These are phyloP conservation scores for Chromosphaera perkinsii DNA, from an alignment of 208 protist genomes.

Conservation along the genomic window DNA sequence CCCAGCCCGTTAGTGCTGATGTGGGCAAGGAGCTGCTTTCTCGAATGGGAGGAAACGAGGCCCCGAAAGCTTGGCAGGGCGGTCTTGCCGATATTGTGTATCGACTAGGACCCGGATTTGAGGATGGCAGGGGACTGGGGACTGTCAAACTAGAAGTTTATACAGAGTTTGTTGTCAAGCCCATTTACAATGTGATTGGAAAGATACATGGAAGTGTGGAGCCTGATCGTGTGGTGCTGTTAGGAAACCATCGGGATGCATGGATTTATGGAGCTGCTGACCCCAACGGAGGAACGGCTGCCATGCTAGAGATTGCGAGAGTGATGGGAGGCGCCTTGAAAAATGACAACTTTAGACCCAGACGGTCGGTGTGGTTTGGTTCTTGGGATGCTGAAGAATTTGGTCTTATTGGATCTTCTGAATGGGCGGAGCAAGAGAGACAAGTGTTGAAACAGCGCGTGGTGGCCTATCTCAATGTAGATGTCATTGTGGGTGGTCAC, in stretches of 20 bases:
- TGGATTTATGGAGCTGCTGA: conserved; percentile 41
- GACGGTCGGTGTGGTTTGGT: conserved; percentile 7
- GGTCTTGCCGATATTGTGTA: not conserved
- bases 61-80: not conserved
- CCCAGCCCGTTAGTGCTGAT: not conserved
- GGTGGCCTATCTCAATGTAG: conserved; percentile 12
- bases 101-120: not conserved
- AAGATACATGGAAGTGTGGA: not conserved
- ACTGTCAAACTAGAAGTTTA: not conserved
- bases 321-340: conserved; percentile 2
- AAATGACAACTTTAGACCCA: conserved; percentile 9
- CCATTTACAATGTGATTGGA: conserved; percentile 9
- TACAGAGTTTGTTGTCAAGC: not conserved
- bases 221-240: conserved; percentile 14
- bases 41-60: not conserved
- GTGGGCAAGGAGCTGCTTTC: not conserved
- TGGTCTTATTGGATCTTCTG: conserved; percentile 29
- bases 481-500: not conserved
- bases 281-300: conserved; percentile 19
- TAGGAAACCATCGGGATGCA: conserved; percentile 42
- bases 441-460: not conserved
- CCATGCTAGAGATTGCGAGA: conserved; percentile 19
- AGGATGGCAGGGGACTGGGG: too few relatives aligned
- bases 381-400: conserved; percentile 39
- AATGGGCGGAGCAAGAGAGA: conserved; percentile 14